Evolutionary conservation across 1,284 basidiomycete genomes (phyloP).

Genomic region (Pseudozyma sp.): DNA sequence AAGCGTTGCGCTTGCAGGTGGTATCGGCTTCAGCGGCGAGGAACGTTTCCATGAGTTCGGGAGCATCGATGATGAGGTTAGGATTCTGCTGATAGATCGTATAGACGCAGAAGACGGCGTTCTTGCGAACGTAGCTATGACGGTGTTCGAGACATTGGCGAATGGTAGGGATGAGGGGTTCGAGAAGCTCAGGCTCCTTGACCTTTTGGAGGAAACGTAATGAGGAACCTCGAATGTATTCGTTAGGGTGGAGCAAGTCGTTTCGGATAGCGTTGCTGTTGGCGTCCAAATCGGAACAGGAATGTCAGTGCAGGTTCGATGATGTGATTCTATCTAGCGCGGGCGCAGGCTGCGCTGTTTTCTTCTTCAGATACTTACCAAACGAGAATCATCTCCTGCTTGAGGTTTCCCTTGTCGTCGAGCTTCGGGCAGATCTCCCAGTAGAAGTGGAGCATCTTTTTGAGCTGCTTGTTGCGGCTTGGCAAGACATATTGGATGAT

Average conservation of each 20-base stretch:
- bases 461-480: slow-evolving; percentile 93
- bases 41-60: slow-evolving; percentile 96
- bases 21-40: slow-evolving; percentile 89
- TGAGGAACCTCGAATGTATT: slow-evolving; percentile 98
- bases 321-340: not conserved
- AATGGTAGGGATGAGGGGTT: slow-evolving; percentile 93
- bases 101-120: slow-evolving; percentile 95
- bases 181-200: slow-evolving; percentile 91
- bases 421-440: slow-evolving; percentile 99
- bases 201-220: slow-evolving; percentile 97
- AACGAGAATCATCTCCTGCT: slow-evolving; percentile 99
- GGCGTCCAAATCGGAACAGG: not conserved
- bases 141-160: slow-evolving; percentile 96
- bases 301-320: not conserved
- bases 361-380: slow-evolving; percentile 76
- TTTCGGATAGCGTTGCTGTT: slow-evolving; percentile 94
- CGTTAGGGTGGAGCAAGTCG: slow-evolving; percentile 99
- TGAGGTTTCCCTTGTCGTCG: slow-evolving; percentile 95
- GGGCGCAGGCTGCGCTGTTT: not conserved
- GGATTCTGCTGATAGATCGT: slow-evolving; percentile 87
- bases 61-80: slow-evolving; percentile 93
- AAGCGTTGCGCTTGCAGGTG: slow-evolving; percentile 96
- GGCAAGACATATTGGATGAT: slow-evolving; percentile 98
- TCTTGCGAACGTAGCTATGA: slow-evolving; percentile 98
- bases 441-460: slow-evolving; percentile 97